A percentile compares a stretch with the other conserved stretches of the same genome.
Evolutionary conservation across 208 protist genomes (phyloP).

Genomic region (Crithidia mellificae): DNA sequence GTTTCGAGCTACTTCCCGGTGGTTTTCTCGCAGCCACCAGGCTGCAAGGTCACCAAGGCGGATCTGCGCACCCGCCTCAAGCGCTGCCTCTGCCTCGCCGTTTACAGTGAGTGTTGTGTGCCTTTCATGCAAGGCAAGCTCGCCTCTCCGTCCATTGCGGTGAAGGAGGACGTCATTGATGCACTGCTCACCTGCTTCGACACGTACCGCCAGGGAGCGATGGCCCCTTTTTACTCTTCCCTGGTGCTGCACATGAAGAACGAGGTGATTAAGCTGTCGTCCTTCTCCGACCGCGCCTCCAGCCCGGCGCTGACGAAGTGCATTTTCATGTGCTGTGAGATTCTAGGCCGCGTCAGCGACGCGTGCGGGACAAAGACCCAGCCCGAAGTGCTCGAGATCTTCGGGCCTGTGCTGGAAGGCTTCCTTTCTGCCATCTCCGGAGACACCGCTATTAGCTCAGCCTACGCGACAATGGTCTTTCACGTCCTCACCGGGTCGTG

Average conservation of each 20-base stretch:
- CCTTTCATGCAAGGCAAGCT: constrained; percentile 76
- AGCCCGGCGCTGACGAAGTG: constrained; percentile 37
- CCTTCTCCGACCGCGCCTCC: constrained; percentile 32
- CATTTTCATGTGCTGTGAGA: constrained; percentile 37
- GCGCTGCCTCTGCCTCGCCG: constrained; percentile 40
- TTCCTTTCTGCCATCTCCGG: constrained; percentile 25
- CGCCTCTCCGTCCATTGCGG: constrained; percentile 58
- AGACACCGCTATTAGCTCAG: constrained; percentile 32
- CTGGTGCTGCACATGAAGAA: constrained; percentile 53
- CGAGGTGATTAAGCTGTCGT: constrained; percentile 62
- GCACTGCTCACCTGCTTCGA: constrained; percentile 38
- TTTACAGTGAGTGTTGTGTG: constrained; percentile 58
- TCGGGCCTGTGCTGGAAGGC: constrained; percentile 40
- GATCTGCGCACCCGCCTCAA: constrained; percentile 53
- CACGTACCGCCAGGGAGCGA: constrained; percentile 16
- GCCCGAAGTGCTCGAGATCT: constrained; percentile 32
- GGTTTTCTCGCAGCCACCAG: constrained; percentile 68
- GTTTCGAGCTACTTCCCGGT: constrained; percentile 86
- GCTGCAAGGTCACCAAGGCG: constrained; percentile 64
- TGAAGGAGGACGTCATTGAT: constrained; percentile 65
- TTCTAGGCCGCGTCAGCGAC: constrained; percentile 36
- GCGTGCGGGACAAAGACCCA: constrained; percentile 17
- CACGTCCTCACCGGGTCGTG: constrained; percentile 48
- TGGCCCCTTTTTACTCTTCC: constrained; percentile 28
- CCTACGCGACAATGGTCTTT: constrained; percentile 78